Conservation (phyloP, 768 basidiomycete species). For the Coprinopsis strossmayeri region DNA sequence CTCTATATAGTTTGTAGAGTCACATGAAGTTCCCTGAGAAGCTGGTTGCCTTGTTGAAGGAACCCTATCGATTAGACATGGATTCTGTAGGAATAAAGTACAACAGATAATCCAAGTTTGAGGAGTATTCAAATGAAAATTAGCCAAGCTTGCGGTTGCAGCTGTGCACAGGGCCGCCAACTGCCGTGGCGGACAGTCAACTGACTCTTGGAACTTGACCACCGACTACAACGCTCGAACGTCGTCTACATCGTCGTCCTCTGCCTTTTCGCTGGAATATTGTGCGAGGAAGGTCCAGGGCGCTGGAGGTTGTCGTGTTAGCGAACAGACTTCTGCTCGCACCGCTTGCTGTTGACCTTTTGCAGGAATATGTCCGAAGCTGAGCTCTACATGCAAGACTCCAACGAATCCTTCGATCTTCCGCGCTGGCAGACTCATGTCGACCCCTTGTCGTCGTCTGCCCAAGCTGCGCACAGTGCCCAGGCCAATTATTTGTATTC, state of each 20-base stretch:
- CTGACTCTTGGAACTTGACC: constrained; percentile 9
- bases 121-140: neutral
- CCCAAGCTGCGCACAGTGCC: constrained; percentile 47
- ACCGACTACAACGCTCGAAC: constrained; percentile 4
- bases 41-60: neutral
- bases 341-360: constrained; percentile 1
- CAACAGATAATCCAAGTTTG: neutral
- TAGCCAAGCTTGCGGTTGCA: constrained; percentile 1
- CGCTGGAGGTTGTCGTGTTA: constrained; percentile 3
- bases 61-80: constrained; percentile 2
- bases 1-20: neutral
- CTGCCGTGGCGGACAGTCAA: constrained; percentile 10
- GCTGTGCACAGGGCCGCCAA: constrained; percentile 3
- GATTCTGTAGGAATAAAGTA: neutral
- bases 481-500: constrained; percentile 50
- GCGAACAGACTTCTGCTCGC: constrained; percentile 3
- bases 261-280: neutral
- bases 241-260: constrained; percentile 4
- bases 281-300: neutral
- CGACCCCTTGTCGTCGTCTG: constrained; percentile 40
- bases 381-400: constrained; percentile 69
- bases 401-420: constrained; percentile 82
- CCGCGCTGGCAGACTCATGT: constrained; percentile 62
- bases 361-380: constrained; percentile 60
- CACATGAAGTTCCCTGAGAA: constrained; percentile 4